phyloP scores from a whole-genome alignment of 345 rosid species.

The Arabis alpina region DNA sequence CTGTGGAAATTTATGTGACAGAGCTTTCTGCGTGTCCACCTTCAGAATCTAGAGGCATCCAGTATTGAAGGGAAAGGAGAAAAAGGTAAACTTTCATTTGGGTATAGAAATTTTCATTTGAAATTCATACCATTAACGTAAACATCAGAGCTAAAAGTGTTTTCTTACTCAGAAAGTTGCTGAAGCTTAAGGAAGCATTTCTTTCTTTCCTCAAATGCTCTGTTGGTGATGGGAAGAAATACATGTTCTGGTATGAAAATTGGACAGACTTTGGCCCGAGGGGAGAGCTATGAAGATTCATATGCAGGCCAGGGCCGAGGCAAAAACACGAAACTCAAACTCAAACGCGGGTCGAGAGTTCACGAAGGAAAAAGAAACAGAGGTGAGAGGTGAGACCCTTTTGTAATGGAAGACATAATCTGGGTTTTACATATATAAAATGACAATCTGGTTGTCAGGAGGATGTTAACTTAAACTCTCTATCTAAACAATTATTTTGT shows the following conservation, averaged over 20 bases:
- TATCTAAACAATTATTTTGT: neutral
- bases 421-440: slow-evolving; percentile 8
- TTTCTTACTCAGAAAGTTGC: neutral
- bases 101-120: neutral
- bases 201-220: too few relatives aligned
- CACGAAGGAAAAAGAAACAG: slow-evolving; percentile 26
- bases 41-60: slow-evolving; percentile 11
- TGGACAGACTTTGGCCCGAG: slow-evolving; percentile 4
- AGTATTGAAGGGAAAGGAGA: neutral
- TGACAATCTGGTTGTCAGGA: slow-evolving; percentile 16
- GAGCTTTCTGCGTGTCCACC: slow-evolving; percentile 2
- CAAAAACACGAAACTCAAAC: slow-evolving; percentile 4
- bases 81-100: slow-evolving; percentile 1
- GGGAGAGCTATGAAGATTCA: neutral
- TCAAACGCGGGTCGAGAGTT: neutral
- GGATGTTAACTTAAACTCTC: slow-evolving; percentile 7
- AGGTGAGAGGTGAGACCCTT: slow-evolving; percentile 33
- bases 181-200: too few relatives aligned
- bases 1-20: neutral
- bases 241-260: slow-evolving; percentile 10
- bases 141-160: neutral
- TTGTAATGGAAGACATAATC: slow-evolving; percentile 19
- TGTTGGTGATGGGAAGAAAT: neutral
- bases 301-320: slow-evolving; percentile 20
- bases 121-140: neutral